Base-by-base conservation (phyloP, 345 rosid species). In the Moricandia arvensis region DNA sequence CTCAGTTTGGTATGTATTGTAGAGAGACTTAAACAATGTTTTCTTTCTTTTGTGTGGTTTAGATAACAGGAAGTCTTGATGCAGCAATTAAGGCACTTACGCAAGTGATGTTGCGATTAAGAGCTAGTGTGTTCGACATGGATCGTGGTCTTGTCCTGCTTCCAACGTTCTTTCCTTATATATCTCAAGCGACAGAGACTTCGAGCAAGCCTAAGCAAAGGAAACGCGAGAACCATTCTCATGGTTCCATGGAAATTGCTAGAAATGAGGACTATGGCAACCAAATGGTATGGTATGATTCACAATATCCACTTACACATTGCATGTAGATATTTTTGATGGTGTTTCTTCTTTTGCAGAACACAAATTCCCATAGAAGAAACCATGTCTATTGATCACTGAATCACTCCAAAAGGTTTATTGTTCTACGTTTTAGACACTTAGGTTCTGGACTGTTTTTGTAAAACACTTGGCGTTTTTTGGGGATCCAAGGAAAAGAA, bases 1-100 rank as follows among this genome's bases (percentile, higher is more conserved):
- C 41, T 64, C 33, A 17, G 4, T 51, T 26, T 34, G 21, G 18
- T 53, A 53, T 59, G 59, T 76, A 7, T 35, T 47, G 7, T 30
- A 73, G 51, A 31, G 21, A 29, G 66, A 55, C 61, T 27, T 54
- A 17, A 37, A 7, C 37, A 49, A 4, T 60, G 66, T 59, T 17
- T 55, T 3, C 18, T 9, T 16, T 49, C 4, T 6, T 37, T 71
- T 51, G 29, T 68, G 72, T 54, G 68, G 64, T 63, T 63, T 75
- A 89, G 94, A 87, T 89, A 35, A 82, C 91, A 60, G 89, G 94
- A 80, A 83, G 82, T 74, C 84, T 82, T 69, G 90, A 89, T 77
- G 85, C 87, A 66, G 88, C 88, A 73, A 78, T 85, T 65, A 89
- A 83, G 68, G 93, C 91, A 31, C 89, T 89, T 38, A 74, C 85